A percentile compares a stretch with the other conserved stretches of the same genome.
Conservation (phyloP, 1,284 basidiomycete genomes). For the Athelia sp. region DNA sequence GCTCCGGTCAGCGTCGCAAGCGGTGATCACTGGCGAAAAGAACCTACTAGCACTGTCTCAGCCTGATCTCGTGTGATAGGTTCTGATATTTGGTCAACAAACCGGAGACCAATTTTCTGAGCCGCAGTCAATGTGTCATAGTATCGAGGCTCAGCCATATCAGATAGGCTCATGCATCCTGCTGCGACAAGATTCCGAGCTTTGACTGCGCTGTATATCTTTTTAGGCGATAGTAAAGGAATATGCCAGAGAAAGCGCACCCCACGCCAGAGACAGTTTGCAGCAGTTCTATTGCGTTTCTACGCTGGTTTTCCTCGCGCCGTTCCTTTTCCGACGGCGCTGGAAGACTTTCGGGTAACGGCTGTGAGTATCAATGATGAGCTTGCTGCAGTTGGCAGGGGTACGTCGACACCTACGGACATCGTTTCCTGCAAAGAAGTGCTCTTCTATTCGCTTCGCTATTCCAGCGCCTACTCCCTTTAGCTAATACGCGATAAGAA, state of each 20-base stretch:
- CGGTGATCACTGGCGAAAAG: neutral
- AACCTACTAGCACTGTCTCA: slow-evolving; percentile 34
- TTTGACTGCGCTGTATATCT: slow-evolving; percentile 25
- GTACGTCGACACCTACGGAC: slow-evolving; percentile 27
- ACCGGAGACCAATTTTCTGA: slow-evolving; percentile 33
- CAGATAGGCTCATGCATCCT: slow-evolving; percentile 40
- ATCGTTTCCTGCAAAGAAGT: slow-evolving; percentile 28
- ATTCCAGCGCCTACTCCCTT: slow-evolving; percentile 38
- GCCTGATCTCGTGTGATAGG: slow-evolving; percentile 34
- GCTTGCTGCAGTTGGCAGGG: neutral
- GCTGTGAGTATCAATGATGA: slow-evolving; percentile 5
- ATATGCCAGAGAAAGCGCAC: slow-evolving; percentile 12
- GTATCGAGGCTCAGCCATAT: slow-evolving; percentile 36
- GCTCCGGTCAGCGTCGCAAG: neutral
- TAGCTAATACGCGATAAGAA: slow-evolving; percentile 21
- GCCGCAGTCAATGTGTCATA: slow-evolving; percentile 26
- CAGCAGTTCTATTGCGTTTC: slow-evolving; percentile 7
- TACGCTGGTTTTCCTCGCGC: slow-evolving; percentile 9
- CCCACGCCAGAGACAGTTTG: slow-evolving; percentile 26
- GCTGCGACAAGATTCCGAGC: slow-evolving; percentile 39
- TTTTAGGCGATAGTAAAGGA: neutral
- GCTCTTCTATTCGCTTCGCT: slow-evolving; percentile 33
- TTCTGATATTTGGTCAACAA: slow-evolving; percentile 30
- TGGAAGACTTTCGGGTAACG: slow-evolving; percentile 6
- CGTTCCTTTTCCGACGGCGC: slow-evolving; percentile 11